Evolutionary conservation across 805 yeast genomes (phyloP), one percentile per base, ranked within the genome.

Genomic region (Metschnikowia proteae): DNA sequence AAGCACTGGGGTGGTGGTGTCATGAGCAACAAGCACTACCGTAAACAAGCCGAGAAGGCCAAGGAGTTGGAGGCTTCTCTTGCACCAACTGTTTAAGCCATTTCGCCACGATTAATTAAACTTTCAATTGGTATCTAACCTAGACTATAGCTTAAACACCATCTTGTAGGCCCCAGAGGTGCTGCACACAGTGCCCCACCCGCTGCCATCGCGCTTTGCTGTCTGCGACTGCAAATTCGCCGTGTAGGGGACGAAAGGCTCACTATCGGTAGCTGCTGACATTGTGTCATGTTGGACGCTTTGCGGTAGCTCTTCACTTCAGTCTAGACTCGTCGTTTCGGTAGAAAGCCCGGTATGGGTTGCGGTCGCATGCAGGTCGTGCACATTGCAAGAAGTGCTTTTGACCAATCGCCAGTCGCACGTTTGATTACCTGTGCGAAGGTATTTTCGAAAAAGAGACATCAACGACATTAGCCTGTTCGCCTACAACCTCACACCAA

Each of bases 1-100:
- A 90, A 88, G 80, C 96, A 89, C 85, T 92, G 99, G 99, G 98
- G 98, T 83, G 99, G 99, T 83, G 99, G 99, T 83, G 71, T 89
- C 76, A 80, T 94, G 83, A 97, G 98, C 76, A 79, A 86, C 65
- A 94, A 92, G 82, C 89, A 97, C 68, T 82, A 81, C 68, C 94
- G 84, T 70, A 88, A 86, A 80, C 71, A 74, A 59, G 91, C 82
- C 65, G 88, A 87, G 84, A 83, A 74, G 70, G 84, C 82, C 60
- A 83, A 78, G 76, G 76, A 78, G 63, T 61, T 77, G 63, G 71
- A 64, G 38, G 76, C 66, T 52, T 65, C 62, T 47, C 52, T 59
- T 46, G 51, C 53, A 28, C 31, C 43, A 11, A 31, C 45, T 25
- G 49, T 43, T 27, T 49, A 46, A 39, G 17, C 9, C 32, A 38